A percentile compares a stretch with the other conserved stretches of the same genome.
These are phyloP conservation scores for Astrothelium macrocarpum DNA, from an alignment of 495 filamentous ascomycete genomes.

Conservation along the genomic window DNA sequence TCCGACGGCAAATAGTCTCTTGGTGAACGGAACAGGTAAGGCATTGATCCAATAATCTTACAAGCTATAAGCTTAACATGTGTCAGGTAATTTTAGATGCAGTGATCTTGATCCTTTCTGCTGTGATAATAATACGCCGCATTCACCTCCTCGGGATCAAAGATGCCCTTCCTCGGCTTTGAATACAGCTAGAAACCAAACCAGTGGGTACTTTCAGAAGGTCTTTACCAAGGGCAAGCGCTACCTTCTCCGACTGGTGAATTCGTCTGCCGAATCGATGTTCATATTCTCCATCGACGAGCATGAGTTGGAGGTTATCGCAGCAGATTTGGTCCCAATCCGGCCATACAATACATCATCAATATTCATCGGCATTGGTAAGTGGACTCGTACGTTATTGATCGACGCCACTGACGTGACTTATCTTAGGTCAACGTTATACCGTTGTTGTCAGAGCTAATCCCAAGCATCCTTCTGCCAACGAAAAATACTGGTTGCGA, in stretches of 20 bases:
- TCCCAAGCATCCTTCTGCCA: background rate
- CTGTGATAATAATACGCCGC: background rate
- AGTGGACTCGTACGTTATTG: no score
- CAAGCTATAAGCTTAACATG: background rate
- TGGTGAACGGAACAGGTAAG: conserved; percentile 5
- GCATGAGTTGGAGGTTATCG: conserved; percentile 35
- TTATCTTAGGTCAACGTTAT: conserved; percentile 8
- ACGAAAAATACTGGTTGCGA: conserved; percentile 11
- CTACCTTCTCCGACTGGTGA: conserved; percentile 62
- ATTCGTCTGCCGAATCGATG: conserved; percentile 50
- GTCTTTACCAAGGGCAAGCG: conserved; percentile 39
- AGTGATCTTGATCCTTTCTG: conserved; percentile 8
- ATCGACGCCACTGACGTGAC: no score
- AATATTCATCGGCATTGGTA: conserved; percentile 27
- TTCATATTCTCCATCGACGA: conserved; percentile 37
- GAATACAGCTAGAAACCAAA: background rate
- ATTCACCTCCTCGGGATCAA: background rate
- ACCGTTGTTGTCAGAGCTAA: conserved; percentile 9
- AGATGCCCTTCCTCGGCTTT: background rate
- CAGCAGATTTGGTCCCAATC: conserved; percentile 35
- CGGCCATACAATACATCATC: conserved; percentile 30
- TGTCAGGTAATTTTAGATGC: conserved; percentile 7
- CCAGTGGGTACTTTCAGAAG: conserved; percentile 6
- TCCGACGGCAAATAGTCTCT: conserved; percentile 9
- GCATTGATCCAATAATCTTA: background rate